Percentiles rank a stretch among this genome's conserved stretches.
Conservation (phyloP, 495 filamentous ascomycete species). For the Penicillium parvum region DNA sequence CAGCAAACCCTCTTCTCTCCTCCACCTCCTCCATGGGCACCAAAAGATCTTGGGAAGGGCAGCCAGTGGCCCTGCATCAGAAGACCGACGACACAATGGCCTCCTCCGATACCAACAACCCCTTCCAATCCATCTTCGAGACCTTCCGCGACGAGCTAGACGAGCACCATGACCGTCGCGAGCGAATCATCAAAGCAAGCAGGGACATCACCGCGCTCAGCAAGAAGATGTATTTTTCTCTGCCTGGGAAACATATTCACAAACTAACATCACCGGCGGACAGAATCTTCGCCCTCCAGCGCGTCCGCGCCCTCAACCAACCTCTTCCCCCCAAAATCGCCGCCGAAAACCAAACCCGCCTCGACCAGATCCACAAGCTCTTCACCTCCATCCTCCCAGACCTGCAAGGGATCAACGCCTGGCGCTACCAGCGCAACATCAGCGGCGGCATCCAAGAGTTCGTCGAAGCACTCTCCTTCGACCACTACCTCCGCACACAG, state of each 20-base stretch:
- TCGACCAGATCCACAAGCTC: constrained; percentile 61
- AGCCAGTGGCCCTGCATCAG: constrained; percentile 35
- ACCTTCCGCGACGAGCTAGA: constrained; percentile 82
- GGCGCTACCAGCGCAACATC: constrained; percentile 76
- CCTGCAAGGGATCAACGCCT: constrained; percentile 69
- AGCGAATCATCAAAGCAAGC: constrained; percentile 81
- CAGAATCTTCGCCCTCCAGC: constrained; percentile 90
- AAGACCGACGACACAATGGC: constrained; percentile 24
- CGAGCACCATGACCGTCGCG: constrained; percentile 88
- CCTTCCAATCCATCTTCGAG: constrained; percentile 74
- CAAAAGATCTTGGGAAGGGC: constrained; percentile 60
- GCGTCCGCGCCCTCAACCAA: constrained; percentile 60
- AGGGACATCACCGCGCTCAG: constrained; percentile 88
- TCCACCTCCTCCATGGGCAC: constrained; percentile 32
- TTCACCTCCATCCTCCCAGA: constrained; percentile 66
- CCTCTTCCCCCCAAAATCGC: constrained; percentile 61
- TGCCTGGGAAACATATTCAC: neutral
- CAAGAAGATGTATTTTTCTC: constrained; percentile 79
- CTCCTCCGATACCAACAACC: constrained; percentile 21
- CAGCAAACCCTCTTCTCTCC: constrained; percentile 7
- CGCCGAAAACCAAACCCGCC: constrained; percentile 59
- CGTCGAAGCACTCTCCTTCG: constrained; percentile 81
- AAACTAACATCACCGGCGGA: neutral
- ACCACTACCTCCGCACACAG: constrained; percentile 79
- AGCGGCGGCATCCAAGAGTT: constrained; percentile 81